A percentile compares a stretch with the other conserved stretches of the same genome.
Conservation (phyloP, 305 asterid species). For the Euphrasia arctica region DNA sequence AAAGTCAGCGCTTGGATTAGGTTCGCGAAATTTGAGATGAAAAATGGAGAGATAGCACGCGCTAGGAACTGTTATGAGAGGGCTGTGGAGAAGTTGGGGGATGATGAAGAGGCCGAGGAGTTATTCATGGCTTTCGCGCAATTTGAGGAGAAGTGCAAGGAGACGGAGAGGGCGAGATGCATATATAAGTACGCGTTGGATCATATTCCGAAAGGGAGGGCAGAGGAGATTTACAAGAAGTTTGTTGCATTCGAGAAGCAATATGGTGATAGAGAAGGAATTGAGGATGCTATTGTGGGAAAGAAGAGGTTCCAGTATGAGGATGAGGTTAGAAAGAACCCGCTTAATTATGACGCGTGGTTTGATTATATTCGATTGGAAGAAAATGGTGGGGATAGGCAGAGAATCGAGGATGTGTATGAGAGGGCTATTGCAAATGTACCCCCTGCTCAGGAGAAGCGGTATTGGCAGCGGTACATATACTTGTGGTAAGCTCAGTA, state of each 20-base stretch:
- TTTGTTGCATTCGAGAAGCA: conserved; percentile 84
- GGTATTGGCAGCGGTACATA: conserved; percentile 82
- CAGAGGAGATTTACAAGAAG: conserved; percentile 73
- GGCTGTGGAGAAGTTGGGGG: conserved; percentile 67
- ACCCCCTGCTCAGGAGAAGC: conserved; percentile 82
- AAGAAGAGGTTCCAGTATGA: conserved; percentile 82
- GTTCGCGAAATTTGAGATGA: conserved; percentile 79
- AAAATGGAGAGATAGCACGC: conserved; percentile 58
- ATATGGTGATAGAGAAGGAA: conserved; percentile 76
- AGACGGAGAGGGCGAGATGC: conserved; percentile 70
- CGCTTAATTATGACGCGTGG: conserved; percentile 79
- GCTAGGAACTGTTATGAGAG: conserved; percentile 64
- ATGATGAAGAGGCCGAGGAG: conserved; percentile 77
- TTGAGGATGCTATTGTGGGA: conserved; percentile 88
- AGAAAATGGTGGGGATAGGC: conserved; percentile 57
- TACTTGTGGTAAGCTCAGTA: conserved; percentile 56
- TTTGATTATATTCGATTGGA: conserved; percentile 73
- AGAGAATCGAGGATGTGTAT: conserved; percentile 64
- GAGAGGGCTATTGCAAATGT: conserved; percentile 81
- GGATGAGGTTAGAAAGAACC: conserved; percentile 77
- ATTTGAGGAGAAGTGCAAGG: conserved; percentile 84
- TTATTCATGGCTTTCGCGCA: conserved; percentile 76
- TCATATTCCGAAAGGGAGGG: conserved; percentile 74
- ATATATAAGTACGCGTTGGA: conserved; percentile 77
- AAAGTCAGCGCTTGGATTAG: conserved; percentile 65